These are phyloP conservation scores for Pythium apleroticum DNA, from an alignment of 352 stramenopile species.

Conservation along the genomic window DNA sequence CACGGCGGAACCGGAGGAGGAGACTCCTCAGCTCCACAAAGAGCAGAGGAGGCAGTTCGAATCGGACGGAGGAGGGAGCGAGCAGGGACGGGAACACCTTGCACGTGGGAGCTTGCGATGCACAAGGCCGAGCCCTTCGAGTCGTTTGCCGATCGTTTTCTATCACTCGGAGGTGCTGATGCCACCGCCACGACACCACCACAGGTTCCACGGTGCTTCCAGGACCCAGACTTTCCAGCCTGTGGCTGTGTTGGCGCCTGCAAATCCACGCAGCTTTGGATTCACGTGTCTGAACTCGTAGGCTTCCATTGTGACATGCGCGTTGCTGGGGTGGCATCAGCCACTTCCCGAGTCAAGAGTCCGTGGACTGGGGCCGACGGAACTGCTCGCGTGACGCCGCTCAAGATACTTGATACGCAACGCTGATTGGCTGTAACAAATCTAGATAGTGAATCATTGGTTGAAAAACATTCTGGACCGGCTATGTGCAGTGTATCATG, in stretches of 20 bases:
- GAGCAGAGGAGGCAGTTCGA: neutral
- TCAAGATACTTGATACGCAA: neutral
- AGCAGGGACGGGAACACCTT: neutral
- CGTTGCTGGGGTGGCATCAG: neutral
- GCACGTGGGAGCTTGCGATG: neutral
- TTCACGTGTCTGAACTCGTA: neutral
- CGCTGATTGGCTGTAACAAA: neutral
- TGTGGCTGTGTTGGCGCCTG: neutral
- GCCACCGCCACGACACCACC: neutral
- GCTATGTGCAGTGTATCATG: neutral
- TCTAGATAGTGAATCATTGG: neutral
- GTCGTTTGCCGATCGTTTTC: neutral
- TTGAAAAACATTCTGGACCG: neutral
- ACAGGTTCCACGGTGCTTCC: neutral
- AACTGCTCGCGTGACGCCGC: conserved; percentile 10
- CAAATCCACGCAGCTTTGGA: neutral
- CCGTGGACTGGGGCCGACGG: conserved; percentile 1
- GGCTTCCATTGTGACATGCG: conserved; percentile 1
- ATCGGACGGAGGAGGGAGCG: neutral
- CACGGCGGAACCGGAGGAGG: neutral
- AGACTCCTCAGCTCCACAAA: neutral
- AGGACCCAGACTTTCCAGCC: neutral
- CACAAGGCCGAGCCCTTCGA: neutral
- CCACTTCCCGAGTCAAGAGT: neutral
- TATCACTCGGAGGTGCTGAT: neutral